These are phyloP conservation scores for Ophiocordyceps camponoti-leonardi DNA, from an alignment of 2,329 filamentous ascomycete genomes.

Conservation along the genomic window DNA sequence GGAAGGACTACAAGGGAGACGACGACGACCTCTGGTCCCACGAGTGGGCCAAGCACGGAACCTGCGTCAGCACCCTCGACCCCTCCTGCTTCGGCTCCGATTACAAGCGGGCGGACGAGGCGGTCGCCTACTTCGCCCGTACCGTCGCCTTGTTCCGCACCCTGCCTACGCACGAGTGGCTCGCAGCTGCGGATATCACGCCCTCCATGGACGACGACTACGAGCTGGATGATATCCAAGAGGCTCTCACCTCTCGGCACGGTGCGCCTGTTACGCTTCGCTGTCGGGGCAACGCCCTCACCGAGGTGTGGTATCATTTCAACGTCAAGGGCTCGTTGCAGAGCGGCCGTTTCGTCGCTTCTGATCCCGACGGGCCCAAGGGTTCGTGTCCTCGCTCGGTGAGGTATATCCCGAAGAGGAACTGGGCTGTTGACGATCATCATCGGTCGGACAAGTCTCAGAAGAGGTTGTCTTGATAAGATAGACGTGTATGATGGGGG, in stretches of 20 bases:
- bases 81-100: conserved; percentile 43
- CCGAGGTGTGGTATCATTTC: conserved; percentile 47
- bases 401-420: conserved; percentile 30
- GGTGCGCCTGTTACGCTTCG: conserved; percentile 40
- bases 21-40: conserved; percentile 55
- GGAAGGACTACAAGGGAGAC: conserved; percentile 50
- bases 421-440: background rate
- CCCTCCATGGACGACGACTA: conserved; percentile 17
- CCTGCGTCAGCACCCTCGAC: conserved; percentile 51
- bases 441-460: background rate
- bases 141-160: conserved; percentile 48
- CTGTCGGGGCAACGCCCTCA: conserved; percentile 29
- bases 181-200: conserved; percentile 41
- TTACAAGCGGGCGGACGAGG: conserved; percentile 45
- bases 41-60: conserved; percentile 60
- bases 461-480: background rate
- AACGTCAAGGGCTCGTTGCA: conserved; percentile 40
- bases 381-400: conserved; percentile 49
- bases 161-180: conserved; percentile 47
- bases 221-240: conserved; percentile 30
- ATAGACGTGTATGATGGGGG: background rate
- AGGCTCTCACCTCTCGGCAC: conserved; percentile 33
- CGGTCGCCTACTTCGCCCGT: conserved; percentile 50
- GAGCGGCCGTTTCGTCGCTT: conserved; percentile 39
- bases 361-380: conserved; percentile 35